Conservation (phyloP, 2,329 filamentous ascomycete genomes). For the Sporothrix brasiliensis region DNA sequence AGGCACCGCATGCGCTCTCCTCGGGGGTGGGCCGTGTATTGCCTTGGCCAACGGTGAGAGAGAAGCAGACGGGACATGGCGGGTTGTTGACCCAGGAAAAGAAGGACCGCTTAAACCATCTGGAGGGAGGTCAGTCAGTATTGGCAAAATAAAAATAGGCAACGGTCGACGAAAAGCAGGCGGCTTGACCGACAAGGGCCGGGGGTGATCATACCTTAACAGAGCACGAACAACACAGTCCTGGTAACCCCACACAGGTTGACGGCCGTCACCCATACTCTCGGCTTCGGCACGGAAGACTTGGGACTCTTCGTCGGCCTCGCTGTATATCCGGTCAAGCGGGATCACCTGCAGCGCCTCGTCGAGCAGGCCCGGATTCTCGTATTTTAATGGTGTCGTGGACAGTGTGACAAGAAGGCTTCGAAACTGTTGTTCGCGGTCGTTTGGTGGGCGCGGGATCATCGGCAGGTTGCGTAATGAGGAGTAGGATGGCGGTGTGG, state of each 20-base stretch:
- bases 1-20: constrained; percentile 84
- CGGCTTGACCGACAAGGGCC: background rate
- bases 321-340: constrained; percentile 85
- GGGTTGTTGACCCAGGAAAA: constrained; percentile 98
- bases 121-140: constrained; percentile 42
- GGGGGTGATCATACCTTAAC: constrained; percentile 63
- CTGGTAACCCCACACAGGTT: constrained; percentile 93
- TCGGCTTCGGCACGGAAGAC: constrained; percentile 84
- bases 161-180: constrained; percentile 29
- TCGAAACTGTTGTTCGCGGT: constrained; percentile 71
- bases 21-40: constrained; percentile 85
- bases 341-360: constrained; percentile 87
- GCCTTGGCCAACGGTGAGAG: constrained; percentile 79
- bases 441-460: constrained; percentile 72
- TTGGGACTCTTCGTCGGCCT: constrained; percentile 91
- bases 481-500: constrained; percentile 54
- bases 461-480: constrained; percentile 55
- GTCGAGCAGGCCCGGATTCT: constrained; percentile 92
- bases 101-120: constrained; percentile 95
- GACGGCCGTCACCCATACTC: constrained; percentile 77
- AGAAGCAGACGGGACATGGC: constrained; percentile 76
- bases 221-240: constrained; percentile 92
- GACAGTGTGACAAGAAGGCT: constrained; percentile 85
- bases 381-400: constrained; percentile 87
- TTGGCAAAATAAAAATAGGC: background rate